A percentile compares a stretch with the other conserved stretches of the same genome.
Evolutionary conservation across 345 rosid genomes (phyloP).

Genomic region (Atalantia buxifolia): DNA sequence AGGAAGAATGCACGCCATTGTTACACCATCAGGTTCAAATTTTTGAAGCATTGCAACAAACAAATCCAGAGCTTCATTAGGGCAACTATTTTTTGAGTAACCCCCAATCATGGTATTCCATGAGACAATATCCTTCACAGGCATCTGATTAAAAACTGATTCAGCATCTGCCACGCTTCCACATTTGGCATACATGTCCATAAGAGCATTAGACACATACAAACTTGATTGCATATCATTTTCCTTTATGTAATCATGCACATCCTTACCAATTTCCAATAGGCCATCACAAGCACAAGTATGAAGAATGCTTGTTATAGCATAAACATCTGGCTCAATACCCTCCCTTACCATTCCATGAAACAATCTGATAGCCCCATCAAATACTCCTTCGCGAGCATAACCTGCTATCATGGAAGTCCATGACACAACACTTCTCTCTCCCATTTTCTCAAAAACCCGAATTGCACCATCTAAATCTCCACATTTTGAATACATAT

Average conservation of each 20-base stretch:
- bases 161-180: constrained; percentile 67
- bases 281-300: constrained; percentile 60
- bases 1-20: constrained; percentile 64
- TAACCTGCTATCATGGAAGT: constrained; percentile 77
- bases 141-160: constrained; percentile 44
- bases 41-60: constrained; percentile 46
- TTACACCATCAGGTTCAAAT: constrained; percentile 46
- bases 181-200: constrained; percentile 82
- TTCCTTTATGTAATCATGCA: constrained; percentile 49
- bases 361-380: constrained; percentile 50
- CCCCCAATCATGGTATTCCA: constrained; percentile 81
- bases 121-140: constrained; percentile 51
- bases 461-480: constrained; percentile 38
- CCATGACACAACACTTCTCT: constrained; percentile 61
- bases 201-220: constrained; percentile 54
- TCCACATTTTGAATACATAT: constrained; percentile 66
- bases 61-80: constrained; percentile 52
- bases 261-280: constrained; percentile 49
- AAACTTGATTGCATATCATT: constrained; percentile 43
- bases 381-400: constrained; percentile 49
- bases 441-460: constrained; percentile 51
- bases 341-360: constrained; percentile 47
- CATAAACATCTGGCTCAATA: constrained; percentile 48
- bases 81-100: constrained; percentile 53
- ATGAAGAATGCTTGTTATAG: constrained; percentile 56